Evolutionary conservation across 2,329 filamentous ascomycete species (phyloP).

Genomic region (Cladophialophora bantiana): DNA sequence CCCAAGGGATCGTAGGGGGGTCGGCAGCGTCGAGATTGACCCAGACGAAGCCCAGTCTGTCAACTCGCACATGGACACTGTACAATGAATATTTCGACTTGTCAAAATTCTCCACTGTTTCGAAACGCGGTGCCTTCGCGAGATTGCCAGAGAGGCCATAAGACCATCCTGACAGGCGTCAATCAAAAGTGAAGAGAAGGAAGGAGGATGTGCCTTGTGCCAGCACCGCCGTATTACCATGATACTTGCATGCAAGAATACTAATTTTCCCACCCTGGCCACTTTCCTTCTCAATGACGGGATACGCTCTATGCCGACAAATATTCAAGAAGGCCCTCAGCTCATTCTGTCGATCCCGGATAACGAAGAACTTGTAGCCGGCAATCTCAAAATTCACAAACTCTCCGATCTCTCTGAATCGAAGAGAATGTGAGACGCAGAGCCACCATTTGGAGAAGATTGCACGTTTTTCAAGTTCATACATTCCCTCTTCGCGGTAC

Average conservation of each 20-base stretch:
- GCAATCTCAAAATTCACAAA: constrained; percentile 42
- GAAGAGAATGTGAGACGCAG: constrained; percentile 49
- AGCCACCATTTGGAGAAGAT: constrained; percentile 61
- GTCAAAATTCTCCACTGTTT: constrained; percentile 63
- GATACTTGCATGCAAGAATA: constrained; percentile 67
- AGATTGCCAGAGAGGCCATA: constrained; percentile 65
- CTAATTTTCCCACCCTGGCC: constrained; percentile 37
- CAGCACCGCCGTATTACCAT: constrained; percentile 49
- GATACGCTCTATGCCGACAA: constrained; percentile 67
- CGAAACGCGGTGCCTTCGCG: constrained; percentile 66
- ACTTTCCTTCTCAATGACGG: constrained; percentile 51
- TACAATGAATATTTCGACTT: constrained; percentile 64
- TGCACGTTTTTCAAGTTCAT: constrained; percentile 58
- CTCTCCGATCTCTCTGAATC: constrained; percentile 59
- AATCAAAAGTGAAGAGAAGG: not conserved
- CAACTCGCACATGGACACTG: constrained; percentile 33
- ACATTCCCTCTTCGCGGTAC: constrained; percentile 58
- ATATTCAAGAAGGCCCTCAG: constrained; percentile 70
- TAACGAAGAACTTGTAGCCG: constrained; percentile 64
- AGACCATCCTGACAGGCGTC: constrained; percentile 58
- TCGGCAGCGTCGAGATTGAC: constrained; percentile 33
- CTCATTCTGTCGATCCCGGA: constrained; percentile 57
- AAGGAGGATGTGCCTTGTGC: not conserved
- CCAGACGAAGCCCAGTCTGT: constrained; percentile 37
- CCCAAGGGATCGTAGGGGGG: constrained; percentile 55